Evolutionary conservation across 306 rosid species (phyloP).

Genomic region (Erythrophleum fordii): DNA sequence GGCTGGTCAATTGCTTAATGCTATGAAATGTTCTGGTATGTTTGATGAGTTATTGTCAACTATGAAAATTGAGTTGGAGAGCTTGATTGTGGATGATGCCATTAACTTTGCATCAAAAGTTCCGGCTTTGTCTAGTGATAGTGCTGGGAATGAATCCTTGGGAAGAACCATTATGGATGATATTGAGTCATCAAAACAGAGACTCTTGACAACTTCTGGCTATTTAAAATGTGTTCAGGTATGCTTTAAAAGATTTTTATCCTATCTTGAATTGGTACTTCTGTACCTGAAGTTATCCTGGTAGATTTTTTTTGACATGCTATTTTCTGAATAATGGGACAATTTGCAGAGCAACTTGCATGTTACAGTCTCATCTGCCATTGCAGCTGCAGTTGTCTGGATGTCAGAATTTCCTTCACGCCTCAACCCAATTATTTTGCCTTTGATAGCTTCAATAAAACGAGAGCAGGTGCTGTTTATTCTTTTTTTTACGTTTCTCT

Average conservation of each 20-base stretch:
- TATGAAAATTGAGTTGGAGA: constrained; percentile 62
- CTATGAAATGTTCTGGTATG: constrained; percentile 63
- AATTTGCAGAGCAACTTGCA: constrained; percentile 87
- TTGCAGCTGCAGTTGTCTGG: constrained; percentile 98
- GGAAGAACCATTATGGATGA: constrained; percentile 67
- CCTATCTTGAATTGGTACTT: constrained; percentile 25
- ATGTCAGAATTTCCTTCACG: constrained; percentile 90
- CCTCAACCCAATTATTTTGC: constrained; percentile 88
- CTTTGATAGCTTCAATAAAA: constrained; percentile 93
- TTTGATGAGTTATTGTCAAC: constrained; percentile 54
- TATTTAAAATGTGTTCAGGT: constrained; percentile 99
- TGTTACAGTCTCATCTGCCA: constrained; percentile 83
- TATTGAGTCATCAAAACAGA: constrained; percentile 83
- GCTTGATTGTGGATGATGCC: constrained; percentile 81
- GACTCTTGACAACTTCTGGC: constrained; percentile 87
- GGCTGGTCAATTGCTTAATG: constrained; percentile 73
- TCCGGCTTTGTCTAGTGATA: constrained; percentile 59
- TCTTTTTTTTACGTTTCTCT: background rate
- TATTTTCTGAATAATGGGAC: constrained; percentile 43
- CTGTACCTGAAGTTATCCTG: constrained; percentile 4
- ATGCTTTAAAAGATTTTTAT: constrained; percentile 31
- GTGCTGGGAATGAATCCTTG: constrained; percentile 49
- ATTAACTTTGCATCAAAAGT: constrained; percentile 83
- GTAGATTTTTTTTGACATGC: constrained; percentile 29
- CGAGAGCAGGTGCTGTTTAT: constrained; percentile 82